These are phyloP conservation scores for Pseudonitzschia delicatissima DNA, from an alignment of 108 stramenopile genomes.

Conservation along the genomic window DNA sequence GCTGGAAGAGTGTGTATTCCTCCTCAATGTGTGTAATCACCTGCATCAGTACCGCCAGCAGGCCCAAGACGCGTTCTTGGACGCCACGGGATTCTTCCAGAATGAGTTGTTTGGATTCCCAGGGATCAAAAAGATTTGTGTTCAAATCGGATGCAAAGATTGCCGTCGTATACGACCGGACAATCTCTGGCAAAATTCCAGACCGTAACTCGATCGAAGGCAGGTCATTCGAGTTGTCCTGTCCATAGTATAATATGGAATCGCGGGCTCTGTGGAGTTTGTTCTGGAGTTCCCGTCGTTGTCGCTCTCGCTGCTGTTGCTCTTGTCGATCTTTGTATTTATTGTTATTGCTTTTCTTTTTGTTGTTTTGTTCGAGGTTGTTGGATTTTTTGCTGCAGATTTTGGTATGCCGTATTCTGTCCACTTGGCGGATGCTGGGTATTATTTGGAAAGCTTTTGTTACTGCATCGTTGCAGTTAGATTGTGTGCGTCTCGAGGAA, in stretches of 20 bases:
- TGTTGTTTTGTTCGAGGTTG: not conserved
- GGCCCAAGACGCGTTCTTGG: conserved; percentile 61
- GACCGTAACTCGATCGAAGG: not conserved
- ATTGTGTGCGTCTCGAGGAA: too few relatives aligned
- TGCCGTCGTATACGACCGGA: not conserved
- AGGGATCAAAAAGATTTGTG: conserved; percentile 3
- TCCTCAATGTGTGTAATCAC: conserved; percentile 37
- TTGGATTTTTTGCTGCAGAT: not conserved
- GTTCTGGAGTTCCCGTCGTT: conserved; percentile 1
- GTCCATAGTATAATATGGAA: conserved; percentile 6
- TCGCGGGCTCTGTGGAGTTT: not conserved
- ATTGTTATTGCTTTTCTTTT: not conserved
- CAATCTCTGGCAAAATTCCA: not conserved
- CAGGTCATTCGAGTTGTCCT: not conserved
- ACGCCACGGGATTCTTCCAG: conserved; percentile 15
- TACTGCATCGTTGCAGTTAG: too few relatives aligned
- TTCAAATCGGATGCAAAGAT: not conserved
- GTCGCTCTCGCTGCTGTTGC: not conserved
- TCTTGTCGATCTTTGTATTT: not conserved
- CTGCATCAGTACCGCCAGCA: conserved; percentile 51
- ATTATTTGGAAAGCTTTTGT: too few relatives aligned
- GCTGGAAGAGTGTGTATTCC: conserved; percentile 37
- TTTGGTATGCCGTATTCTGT: too few relatives aligned
- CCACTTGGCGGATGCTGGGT: too few relatives aligned
- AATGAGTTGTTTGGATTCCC: not conserved